Base-by-base conservation (phyloP, 306 rosid genomes). In the Cucurbita moschata region DNA sequence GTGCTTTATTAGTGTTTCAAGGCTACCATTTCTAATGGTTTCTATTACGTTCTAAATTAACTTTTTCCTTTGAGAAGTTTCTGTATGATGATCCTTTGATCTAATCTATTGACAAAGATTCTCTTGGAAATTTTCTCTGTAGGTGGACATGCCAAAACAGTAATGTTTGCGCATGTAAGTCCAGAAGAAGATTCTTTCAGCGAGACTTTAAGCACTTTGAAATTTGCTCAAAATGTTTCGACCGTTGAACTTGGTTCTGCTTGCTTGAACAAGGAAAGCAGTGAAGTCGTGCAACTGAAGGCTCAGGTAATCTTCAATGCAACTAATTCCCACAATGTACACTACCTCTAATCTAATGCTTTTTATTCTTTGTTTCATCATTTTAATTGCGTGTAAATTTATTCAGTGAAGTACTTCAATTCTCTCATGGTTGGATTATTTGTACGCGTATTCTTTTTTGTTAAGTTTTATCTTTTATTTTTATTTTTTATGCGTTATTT, bases 121-220 rank as follows among this genome's bases (percentile, higher is more conserved):
- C 57, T 74, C 44, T 19, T 69, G 79, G 38, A 69, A 78, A 71
- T 47, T 75, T 82, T 4, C 79, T 50, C 38, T 26, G 75, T 75
- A 90, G 98, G 99, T 79, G 96, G 97, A 61, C 92, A 91, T 80
- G 99, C 99, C 26, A 94, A 94, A 80, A 94, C 99, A 1, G 79
- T 94, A 83, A 94, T 94, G 99, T 83, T 94, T 79, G 99, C 97
- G 55, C 99, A 94, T 74, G 86, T 91, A 75, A 91, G 97, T 82
- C 95, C 97, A 4, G 97, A 94, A 77, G 92, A 89, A 46, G 91
- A 94, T 71, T 94, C 91, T 10, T 91, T 94, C 77, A 35, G 92
- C 23, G 99, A 94, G 84, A 89, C 97, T 15, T 59, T 91, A 49
- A 89, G 91, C 78, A 94, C 99, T 53, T 73, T 94, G 60, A 94